A percentile compares a stretch with the other conserved stretches of the same genome.
These are phyloP conservation scores for Saccharomyces jurei DNA, from an alignment of 805 yeast genomes.

Conservation along the genomic window DNA sequence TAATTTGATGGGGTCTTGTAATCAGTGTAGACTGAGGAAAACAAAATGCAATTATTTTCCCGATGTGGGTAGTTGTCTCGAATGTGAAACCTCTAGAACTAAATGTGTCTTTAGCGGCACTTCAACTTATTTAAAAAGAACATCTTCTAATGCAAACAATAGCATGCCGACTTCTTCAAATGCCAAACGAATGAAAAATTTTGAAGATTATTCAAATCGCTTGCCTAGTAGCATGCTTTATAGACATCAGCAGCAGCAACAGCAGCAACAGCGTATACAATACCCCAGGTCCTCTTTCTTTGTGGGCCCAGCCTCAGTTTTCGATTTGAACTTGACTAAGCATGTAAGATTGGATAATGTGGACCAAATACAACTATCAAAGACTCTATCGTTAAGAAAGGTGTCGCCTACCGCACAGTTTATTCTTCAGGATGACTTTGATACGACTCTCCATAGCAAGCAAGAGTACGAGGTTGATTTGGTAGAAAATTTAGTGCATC, in stretches of 20 bases:
- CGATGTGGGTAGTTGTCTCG: conserved; percentile 55
- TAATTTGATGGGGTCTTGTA: conserved; percentile 50
- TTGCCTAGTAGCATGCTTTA: not conserved
- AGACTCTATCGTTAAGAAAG: conserved; percentile 60
- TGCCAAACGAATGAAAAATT: not conserved
- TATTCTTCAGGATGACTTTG: conserved; percentile 70
- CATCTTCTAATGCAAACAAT: not conserved
- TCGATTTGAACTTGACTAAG: conserved; percentile 64
- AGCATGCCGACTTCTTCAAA: not conserved
- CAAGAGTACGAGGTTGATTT: conserved; percentile 75
- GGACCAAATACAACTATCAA: conserved; percentile 71
- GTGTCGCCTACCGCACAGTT: conserved; percentile 74
- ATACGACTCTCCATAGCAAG: conserved; percentile 55
- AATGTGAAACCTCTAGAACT: conserved; percentile 66
- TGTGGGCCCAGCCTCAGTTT: conserved; percentile 82
- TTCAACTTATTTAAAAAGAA: not conserved
- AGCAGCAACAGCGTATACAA: conserved; percentile 37
- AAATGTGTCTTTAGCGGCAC: conserved; percentile 59
- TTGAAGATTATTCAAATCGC: conserved; percentile 1
- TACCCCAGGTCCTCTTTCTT: conserved; percentile 85
- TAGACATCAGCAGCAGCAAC: conserved; percentile 3
- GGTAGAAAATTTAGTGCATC: conserved; percentile 80
- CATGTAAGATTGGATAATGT: conserved; percentile 57
- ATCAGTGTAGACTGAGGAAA: conserved; percentile 73
- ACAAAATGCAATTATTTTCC: conserved; percentile 69